Conservation (phyloP, 495 filamentous ascomycete genomes). For the Podospora conica region DNA sequence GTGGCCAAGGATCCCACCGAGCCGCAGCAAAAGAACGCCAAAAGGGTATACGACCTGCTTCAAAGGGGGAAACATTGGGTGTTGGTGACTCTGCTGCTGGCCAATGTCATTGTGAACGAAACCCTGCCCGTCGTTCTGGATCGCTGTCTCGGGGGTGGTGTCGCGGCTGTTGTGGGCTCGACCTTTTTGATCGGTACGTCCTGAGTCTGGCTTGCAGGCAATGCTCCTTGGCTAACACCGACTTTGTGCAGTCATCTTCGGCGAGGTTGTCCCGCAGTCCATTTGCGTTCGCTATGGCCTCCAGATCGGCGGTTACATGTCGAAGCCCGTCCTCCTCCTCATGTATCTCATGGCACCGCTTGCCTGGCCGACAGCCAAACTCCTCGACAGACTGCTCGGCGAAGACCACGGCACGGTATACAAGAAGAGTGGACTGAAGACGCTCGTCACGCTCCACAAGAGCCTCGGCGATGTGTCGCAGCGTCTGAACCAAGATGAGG, state of each 20-base stretch:
- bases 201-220: background rate
- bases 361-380: constrained; percentile 83
- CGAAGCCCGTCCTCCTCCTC: constrained; percentile 75
- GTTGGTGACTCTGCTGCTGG: constrained; percentile 86
- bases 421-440: constrained; percentile 82
- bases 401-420: constrained; percentile 92
- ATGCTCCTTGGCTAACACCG: background rate
- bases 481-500: constrained; percentile 92
- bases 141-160: constrained; percentile 86
- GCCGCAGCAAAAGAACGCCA: constrained; percentile 74
- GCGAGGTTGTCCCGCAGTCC: constrained; percentile 91
- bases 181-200: constrained; percentile 83
- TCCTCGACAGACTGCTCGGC: constrained; percentile 81
- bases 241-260: constrained; percentile 74
- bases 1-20: constrained; percentile 70
- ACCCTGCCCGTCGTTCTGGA: constrained; percentile 93
- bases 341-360: constrained; percentile 89
- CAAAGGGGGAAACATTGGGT: constrained; percentile 97
- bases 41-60: constrained; percentile 70
- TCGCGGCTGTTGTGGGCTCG: constrained; percentile 87
- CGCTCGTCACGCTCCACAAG: constrained; percentile 84
- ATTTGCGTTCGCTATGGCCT: constrained; percentile 95
- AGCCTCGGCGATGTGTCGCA: constrained; percentile 80
- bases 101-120: constrained; percentile 98
- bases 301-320: constrained; percentile 93